These are phyloP conservation scores for Amphicarpaea edgeworthii DNA, from an alignment of 306 rosid genomes.

Conservation along the genomic window DNA sequence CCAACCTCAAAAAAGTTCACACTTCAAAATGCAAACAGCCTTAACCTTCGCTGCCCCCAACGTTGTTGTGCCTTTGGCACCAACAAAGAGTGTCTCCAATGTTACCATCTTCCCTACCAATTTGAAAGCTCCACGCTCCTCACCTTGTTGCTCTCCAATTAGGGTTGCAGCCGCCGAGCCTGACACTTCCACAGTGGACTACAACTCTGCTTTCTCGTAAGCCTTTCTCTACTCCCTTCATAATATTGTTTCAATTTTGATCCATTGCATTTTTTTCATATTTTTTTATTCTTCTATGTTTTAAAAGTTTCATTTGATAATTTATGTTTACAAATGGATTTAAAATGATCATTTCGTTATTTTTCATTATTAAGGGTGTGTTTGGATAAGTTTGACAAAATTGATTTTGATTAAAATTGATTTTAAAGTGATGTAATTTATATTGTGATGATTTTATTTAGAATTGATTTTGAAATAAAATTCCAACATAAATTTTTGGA, in stretches of 20 bases:
- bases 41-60: conserved; percentile 52
- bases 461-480: too few species aligned
- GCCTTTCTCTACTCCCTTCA: conserved; percentile 11
- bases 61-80: conserved; percentile 59
- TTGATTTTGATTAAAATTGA: too few species aligned
- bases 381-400: too few species aligned
- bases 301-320: too few species aligned
- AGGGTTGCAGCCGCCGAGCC: conserved; percentile 41
- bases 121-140: conserved; percentile 37
- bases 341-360: too few species aligned
- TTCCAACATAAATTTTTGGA: too few species aligned
- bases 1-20: conserved; percentile 28
- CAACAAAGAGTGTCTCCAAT: conserved; percentile 47
- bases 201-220: conserved; percentile 65
- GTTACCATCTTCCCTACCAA: conserved; percentile 46
- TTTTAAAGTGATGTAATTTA: too few species aligned
- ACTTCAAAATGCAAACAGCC: conserved; percentile 64
- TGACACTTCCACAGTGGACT: conserved; percentile 60
- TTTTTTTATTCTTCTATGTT: too few species aligned
- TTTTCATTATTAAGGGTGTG: too few species aligned
- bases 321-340: too few species aligned
- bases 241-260: background rate
- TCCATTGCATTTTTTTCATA: too few species aligned
- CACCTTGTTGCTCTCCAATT: conserved; percentile 45
- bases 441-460: too few species aligned